phyloP scores from a whole-genome alignment of 2,329 filamentous ascomycete genomes.

The Calonectria pseudoturangicola region DNA sequence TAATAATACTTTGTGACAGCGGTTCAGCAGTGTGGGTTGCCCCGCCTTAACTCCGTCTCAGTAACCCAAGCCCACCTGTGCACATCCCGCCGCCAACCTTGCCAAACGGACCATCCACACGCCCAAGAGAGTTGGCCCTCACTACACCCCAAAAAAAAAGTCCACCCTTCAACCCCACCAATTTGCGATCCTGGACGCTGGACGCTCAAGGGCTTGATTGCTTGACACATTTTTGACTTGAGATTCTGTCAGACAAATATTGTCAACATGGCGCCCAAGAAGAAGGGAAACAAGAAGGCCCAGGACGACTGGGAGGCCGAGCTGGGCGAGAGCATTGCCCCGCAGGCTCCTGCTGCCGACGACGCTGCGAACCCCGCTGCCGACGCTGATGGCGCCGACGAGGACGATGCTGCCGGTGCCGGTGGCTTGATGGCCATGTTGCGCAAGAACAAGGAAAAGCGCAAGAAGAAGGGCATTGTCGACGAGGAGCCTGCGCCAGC shows the following conservation, averaged over 20 bases:
- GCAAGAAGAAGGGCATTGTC: constrained; percentile 88
- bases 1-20: constrained; percentile 26
- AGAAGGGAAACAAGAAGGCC: constrained; percentile 89
- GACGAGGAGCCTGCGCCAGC: constrained; percentile 71
- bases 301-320: constrained; percentile 97
- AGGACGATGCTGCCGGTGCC: constrained; percentile 72
- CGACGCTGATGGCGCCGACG: constrained; percentile 68
- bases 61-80: constrained; percentile 35
- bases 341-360: constrained; percentile 68
- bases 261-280: constrained; percentile 89
- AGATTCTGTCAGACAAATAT: constrained; percentile 44
- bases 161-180: constrained; percentile 38
- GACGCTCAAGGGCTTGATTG: constrained; percentile 32
- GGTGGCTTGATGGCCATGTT: constrained; percentile 87
- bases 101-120: constrained; percentile 36
- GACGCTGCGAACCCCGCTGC: constrained; percentile 66
- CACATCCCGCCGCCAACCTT: constrained; percentile 26
- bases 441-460: constrained; percentile 88
- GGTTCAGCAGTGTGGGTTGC: constrained; percentile 28
- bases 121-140: constrained; percentile 24
- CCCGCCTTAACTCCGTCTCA: constrained; percentile 34
- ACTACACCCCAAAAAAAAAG: constrained; percentile 40
- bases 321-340: constrained; percentile 85
- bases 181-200: constrained; percentile 46
- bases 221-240: constrained; percentile 41